Evolutionary conservation across 805 yeast species (phyloP), one percentile per base, ranked within the genome.

Genomic region (Candida alai): DNA sequence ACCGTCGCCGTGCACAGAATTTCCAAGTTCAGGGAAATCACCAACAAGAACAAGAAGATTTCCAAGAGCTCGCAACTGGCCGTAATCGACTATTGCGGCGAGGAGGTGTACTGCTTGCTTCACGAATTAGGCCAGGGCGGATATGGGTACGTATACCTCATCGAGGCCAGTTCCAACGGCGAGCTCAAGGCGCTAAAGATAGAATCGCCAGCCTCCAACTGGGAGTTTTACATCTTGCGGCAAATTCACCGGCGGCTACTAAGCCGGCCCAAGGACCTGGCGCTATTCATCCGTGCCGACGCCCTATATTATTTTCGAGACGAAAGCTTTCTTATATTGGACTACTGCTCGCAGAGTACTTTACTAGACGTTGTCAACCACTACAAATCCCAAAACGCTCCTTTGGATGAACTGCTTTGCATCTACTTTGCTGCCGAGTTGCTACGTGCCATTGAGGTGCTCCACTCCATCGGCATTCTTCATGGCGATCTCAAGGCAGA

Each of bases 401-500:
- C 42, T 5, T 46, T 77, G 12, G 88, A 82, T 39, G 96, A 88
- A 50, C 53, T 62, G 0, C 51, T 87, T 4, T 74, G 73, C 3
- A 70, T 83, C 37, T 82, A 75, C 48, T 60, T 85, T 24, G 66
- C 90, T 0, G 59, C 76, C 7, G 87, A 87, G 50, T 51, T 89
- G 8, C 48, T 88, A 28, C 67, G 74, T 26, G 66, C 75, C 0
- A 57, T 86, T 5, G 78, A 77, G 33, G 54, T 62, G 2, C 55
- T 89, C n/a, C 96, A 88, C 49, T 53, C 56, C 0, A 56, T 71
- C 11, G 80, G 80, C 0, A 76, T 88, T 1, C 65, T 88, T 9
- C 96, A 88, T 59, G 94, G 95, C 2, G 95, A 88, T 52, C 56
- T 88, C 35, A 84, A 83, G 50, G 81, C 95, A 0, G 95, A 84